Conservation (phyloP, 331 rosid species). For the Erythrophleum ivorense region DNA sequence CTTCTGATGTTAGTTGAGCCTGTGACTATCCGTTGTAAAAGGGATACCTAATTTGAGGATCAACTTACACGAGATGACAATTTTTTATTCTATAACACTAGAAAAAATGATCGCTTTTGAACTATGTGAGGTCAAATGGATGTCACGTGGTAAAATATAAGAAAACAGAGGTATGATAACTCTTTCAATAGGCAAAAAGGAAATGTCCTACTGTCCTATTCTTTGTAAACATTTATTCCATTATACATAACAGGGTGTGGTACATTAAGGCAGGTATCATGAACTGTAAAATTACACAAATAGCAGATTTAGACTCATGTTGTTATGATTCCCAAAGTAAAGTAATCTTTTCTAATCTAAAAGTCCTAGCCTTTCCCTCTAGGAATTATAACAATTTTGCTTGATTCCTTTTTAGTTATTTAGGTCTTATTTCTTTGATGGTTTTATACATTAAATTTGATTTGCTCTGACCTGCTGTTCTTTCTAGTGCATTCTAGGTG, state of each 20-base stretch:
- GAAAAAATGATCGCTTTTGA: neutral
- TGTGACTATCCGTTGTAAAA: neutral
- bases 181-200: too few relatives aligned
- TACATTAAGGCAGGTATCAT: neutral
- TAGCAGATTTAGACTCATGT: neutral
- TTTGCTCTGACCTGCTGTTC: too few relatives aligned
- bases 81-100: neutral
- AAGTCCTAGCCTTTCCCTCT: neutral
- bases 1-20: neutral
- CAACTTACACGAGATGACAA: neutral
- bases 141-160: too few relatives aligned
- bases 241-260: too few relatives aligned
- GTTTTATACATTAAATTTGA: too few relatives aligned
- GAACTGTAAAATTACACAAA: neutral
- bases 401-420: neutral
- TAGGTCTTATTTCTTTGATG: too few relatives aligned
- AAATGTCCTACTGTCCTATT: too few relatives aligned
- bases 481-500: too few relatives aligned
- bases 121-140: too few relatives aligned
- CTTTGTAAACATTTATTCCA: too few relatives aligned
- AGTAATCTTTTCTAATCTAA: neutral
- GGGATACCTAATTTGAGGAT: neutral
- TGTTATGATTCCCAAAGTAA: neutral
- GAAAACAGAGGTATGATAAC: too few relatives aligned
- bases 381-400: neutral